phyloP scores from a whole-genome alignment of 1,284 basidiomycete species.

The Calocybe gambosa region DNA sequence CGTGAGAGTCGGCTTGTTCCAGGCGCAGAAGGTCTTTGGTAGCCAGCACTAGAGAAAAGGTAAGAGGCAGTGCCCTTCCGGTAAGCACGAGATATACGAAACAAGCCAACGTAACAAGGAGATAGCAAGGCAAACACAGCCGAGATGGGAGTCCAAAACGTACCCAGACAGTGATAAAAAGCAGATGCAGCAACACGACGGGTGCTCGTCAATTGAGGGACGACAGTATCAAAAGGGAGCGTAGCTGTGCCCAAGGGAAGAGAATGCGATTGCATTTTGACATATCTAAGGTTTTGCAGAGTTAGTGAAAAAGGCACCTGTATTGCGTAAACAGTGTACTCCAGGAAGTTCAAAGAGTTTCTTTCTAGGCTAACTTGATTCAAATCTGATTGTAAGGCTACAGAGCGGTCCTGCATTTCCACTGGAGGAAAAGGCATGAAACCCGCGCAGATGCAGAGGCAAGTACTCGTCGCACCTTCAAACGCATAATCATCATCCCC shows the following conservation, averaged over 20 bases:
- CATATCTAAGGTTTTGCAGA: slow-evolving; percentile 51
- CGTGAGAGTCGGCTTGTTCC: slow-evolving; percentile 49
- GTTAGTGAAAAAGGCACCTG: too few relatives aligned
- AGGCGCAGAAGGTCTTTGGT: slow-evolving; percentile 58
- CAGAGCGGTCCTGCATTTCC: slow-evolving; percentile 22
- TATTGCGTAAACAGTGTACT: slow-evolving; percentile 42
- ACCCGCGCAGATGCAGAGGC: not conserved
- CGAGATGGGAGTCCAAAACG: slow-evolving; percentile 17
- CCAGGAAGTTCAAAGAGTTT: slow-evolving; percentile 72
- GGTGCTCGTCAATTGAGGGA: slow-evolving; percentile 59
- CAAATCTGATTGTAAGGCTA: slow-evolving; percentile 38
- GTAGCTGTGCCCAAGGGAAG: slow-evolving; percentile 39
- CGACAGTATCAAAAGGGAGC: slow-evolving; percentile 60
- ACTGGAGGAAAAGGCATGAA: slow-evolving; percentile 18
- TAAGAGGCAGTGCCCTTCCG: not conserved
- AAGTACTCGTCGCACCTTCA: slow-evolving; percentile 39
- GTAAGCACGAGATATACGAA: not conserved
- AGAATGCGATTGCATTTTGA: slow-evolving; percentile 65
- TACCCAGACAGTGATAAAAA: slow-evolving; percentile 77
- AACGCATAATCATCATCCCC: slow-evolving; percentile 58
- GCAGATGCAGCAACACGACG: slow-evolving; percentile 70
- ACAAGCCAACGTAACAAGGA: not conserved
- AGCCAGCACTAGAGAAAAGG: slow-evolving; percentile 43
- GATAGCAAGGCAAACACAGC: not conserved
- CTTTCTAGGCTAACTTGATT: slow-evolving; percentile 58